Conservation (phyloP, 2,329 filamentous ascomycete genomes). For the Colletotrichum sidae region DNA sequence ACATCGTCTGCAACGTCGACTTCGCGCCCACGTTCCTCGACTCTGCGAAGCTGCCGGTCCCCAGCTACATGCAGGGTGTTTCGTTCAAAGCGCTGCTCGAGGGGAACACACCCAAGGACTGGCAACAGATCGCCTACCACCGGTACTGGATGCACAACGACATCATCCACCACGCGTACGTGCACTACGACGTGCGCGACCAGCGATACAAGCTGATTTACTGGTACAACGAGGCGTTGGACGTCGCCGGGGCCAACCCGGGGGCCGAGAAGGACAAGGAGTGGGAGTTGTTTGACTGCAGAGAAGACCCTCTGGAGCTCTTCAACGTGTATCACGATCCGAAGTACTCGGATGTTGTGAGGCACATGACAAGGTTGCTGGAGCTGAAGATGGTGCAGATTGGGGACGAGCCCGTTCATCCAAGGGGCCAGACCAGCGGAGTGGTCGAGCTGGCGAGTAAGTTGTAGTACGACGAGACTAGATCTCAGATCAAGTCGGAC, state of each 20-base stretch:
- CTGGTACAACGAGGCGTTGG: slow-evolving; percentile 65
- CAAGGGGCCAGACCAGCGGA: slow-evolving; percentile 1
- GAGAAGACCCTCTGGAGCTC: slow-evolving; percentile 61
- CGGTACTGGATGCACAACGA: too few species aligned
- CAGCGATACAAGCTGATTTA: slow-evolving; percentile 67
- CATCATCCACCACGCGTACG: slow-evolving; percentile 59
- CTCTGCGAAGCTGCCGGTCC: too few species aligned
- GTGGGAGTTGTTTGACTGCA: slow-evolving; percentile 66
- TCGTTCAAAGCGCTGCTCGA: too few species aligned
- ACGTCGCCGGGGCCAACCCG: slow-evolving; percentile 55
- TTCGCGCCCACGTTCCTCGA: too few species aligned
- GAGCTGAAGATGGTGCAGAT: slow-evolving; percentile 64
- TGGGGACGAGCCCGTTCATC: slow-evolving; percentile 57
- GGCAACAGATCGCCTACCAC: too few species aligned
- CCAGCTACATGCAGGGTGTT: too few species aligned
- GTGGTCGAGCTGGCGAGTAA: slow-evolving; percentile 16
- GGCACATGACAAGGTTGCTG: slow-evolving; percentile 53
- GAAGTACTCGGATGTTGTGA: slow-evolving; percentile 50
- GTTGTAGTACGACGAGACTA: slow-evolving; percentile 3
- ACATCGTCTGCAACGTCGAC: too few species aligned
- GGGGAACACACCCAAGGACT: too few species aligned
- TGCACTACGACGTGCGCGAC: slow-evolving; percentile 64
- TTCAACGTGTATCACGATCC: slow-evolving; percentile 58
- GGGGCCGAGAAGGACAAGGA: slow-evolving; percentile 57
- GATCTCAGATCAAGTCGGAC: background rate